Evolutionary conservation across 768 basidiomycete species (phyloP).

Genomic region (Grammothele lineata): DNA sequence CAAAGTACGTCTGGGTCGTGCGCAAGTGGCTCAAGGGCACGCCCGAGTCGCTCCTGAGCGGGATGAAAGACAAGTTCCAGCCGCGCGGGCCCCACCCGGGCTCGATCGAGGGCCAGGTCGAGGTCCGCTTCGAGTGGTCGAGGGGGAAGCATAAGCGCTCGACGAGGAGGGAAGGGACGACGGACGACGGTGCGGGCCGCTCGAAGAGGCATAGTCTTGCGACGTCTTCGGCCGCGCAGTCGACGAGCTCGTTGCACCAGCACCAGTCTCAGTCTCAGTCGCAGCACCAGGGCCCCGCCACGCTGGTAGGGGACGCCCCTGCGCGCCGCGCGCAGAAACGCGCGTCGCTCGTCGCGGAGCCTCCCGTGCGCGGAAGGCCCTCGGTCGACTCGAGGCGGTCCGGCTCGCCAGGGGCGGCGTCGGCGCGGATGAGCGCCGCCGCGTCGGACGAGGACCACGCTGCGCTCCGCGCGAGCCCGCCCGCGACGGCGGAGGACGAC

Average conservation of each 20-base stretch:
- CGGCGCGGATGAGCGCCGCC: conserved; percentile 11
- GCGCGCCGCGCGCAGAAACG: conserved; percentile 10
- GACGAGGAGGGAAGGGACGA: conserved; percentile 23
- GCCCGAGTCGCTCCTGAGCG: conserved; percentile 41
- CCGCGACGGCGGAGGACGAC: conserved; percentile 34
- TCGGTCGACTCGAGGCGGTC: conserved; percentile 20
- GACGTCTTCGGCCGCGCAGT: conserved; percentile 17
- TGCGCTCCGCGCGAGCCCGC: conserved; percentile 3
- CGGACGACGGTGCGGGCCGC: conserved; percentile 10
- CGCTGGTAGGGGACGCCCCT: conserved; percentile 2
- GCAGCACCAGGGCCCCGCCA: not conserved
- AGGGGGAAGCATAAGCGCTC: conserved; percentile 35
- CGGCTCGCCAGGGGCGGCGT: conserved; percentile 17
- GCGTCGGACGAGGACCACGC: conserved; percentile 15
- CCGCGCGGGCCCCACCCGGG: conserved; percentile 14
- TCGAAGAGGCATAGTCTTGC: conserved; percentile 11
- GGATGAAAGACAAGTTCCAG: conserved; percentile 37
- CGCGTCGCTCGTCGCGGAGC: conserved; percentile 9
- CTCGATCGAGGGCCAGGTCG: conserved; percentile 36
- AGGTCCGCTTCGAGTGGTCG: conserved; percentile 80
- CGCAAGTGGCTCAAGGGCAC: conserved; percentile 68
- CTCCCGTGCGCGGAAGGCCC: not conserved
- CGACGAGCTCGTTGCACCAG: conserved; percentile 16
- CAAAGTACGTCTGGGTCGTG: conserved; percentile 72
- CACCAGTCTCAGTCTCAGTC: conserved; percentile 3